These are phyloP conservation scores for Naganishia vishniacii DNA, from an alignment of 768 basidiomycete species.

Conservation along the genomic window DNA sequence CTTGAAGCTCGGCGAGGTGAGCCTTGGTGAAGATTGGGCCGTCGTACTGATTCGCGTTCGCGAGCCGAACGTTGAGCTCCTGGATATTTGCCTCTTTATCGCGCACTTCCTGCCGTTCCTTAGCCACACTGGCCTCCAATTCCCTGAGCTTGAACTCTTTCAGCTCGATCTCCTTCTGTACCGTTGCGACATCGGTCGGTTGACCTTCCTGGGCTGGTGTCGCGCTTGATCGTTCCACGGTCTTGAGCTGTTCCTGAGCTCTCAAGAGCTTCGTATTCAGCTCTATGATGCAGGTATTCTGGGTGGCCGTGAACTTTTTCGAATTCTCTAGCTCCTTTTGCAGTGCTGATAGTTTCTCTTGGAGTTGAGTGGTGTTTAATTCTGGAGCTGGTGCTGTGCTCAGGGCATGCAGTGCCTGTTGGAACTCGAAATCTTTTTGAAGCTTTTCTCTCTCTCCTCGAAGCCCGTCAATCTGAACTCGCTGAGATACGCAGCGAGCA, in stretches of 20 bases:
- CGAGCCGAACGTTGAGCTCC: not conserved
- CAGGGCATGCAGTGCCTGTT: not conserved
- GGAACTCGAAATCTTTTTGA: conserved; percentile 34
- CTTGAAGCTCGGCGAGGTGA: not conserved
- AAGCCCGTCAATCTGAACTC: not conserved
- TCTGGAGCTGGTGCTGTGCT: not conserved
- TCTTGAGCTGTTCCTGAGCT: too few species aligned
- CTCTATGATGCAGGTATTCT: not conserved
- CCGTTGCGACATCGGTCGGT: not conserved
- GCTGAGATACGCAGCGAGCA: not conserved
- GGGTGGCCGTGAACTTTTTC: not conserved
- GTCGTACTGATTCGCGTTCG: not conserved
- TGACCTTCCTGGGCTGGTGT: not conserved
- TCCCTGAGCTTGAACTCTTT: not conserved
- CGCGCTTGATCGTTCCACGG: not conserved
- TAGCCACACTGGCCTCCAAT: not conserved
- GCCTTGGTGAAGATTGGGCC: not conserved
- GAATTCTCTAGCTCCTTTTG: not conserved
- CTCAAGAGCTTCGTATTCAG: not conserved
- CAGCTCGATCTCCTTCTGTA: not conserved
- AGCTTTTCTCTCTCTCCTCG: conserved; percentile 3
- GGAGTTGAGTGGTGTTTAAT: not conserved
- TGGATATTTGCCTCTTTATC: not conserved
- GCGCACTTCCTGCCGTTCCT: too few species aligned
- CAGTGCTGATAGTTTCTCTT: not conserved